Evolutionary conservation across 2,329 filamentous ascomycete species (phyloP).

Genomic region (Tolypocladium inflatum): DNA sequence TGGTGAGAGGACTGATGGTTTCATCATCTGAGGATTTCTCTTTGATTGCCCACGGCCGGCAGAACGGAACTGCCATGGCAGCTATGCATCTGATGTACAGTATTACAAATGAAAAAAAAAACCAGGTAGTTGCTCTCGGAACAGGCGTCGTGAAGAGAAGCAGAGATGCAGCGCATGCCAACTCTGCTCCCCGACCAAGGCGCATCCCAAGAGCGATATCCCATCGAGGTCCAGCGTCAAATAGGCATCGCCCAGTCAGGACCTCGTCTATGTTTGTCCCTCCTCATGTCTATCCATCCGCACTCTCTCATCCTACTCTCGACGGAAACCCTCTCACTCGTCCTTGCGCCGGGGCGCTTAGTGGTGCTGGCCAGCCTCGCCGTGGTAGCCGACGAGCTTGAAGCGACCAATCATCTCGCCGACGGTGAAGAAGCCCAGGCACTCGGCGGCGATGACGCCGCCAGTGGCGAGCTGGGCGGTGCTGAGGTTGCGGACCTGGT

Average conservation of each 20-base stretch:
- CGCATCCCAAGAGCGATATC: background rate
- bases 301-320: background rate
- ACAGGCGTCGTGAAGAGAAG: background rate
- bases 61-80: background rate
- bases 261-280: background rate
- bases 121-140: background rate
- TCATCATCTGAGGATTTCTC: background rate
- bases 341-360: conserved; percentile 23
- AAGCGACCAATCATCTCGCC: conserved; percentile 94
- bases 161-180: background rate
- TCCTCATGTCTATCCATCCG: background rate
- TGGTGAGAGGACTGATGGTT: background rate
- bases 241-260: background rate
- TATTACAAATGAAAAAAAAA: conserved; percentile 8
- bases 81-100: conserved; percentile 9
- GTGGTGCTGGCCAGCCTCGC: conserved; percentile 54
- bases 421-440: conserved; percentile 93
- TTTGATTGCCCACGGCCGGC: background rate
- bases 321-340: background rate
- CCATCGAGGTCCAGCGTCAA: background rate
- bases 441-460: conserved; percentile 75
- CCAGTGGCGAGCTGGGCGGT: conserved; percentile 60
- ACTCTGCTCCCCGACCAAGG: background rate
- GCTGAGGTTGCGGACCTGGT: conserved; percentile 59
- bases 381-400: conserved; percentile 90